phyloP scores from a whole-genome alignment of 371 early-diverging fungal species.

The Coemansia sp. region DNA sequence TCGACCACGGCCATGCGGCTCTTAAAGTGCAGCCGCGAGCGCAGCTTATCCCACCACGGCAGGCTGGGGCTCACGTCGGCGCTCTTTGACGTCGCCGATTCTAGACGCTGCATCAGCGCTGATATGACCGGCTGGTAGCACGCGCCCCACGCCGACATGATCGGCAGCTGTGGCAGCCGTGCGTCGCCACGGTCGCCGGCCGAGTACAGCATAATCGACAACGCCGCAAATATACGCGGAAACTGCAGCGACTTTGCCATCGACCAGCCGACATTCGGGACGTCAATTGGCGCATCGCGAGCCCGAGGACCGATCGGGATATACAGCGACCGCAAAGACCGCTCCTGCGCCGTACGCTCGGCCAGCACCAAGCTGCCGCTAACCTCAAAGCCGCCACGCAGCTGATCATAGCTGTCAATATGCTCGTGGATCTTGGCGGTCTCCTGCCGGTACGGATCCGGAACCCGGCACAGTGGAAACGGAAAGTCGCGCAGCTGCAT shows the following conservation, averaged over 20 bases:
- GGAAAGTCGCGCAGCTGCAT: constrained; percentile 54
- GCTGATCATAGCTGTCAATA: constrained; percentile 33
- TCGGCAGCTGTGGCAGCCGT: constrained; percentile 37
- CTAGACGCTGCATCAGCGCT: constrained; percentile 53
- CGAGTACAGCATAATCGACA: constrained; percentile 44
- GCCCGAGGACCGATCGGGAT: constrained; percentile 47
- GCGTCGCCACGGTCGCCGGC: constrained; percentile 4
- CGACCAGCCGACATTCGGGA: constrained; percentile 43
- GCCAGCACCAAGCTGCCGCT: constrained; percentile 52
- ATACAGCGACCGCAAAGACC: constrained; percentile 48
- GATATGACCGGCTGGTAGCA: constrained; percentile 52
- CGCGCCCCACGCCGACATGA: constrained; percentile 51
- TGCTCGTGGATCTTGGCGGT: neutral
- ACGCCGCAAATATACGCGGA: constrained; percentile 44
- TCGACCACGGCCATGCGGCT: constrained; percentile 48
- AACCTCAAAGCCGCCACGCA: constrained; percentile 47
- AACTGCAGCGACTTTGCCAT: constrained; percentile 50
- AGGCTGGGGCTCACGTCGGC: constrained; percentile 51
- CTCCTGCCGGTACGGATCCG: constrained; percentile 47
- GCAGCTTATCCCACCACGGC: constrained; percentile 56
- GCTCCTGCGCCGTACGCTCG: constrained; percentile 46
- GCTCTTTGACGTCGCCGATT: constrained; percentile 47
- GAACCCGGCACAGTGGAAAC: constrained; percentile 52
- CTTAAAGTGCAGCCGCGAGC: constrained; percentile 46
- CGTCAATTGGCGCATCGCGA: constrained; percentile 16